These are phyloP conservation scores for Lachancea sp. DNA, from an alignment of 805 yeast species.

Conservation along the genomic window DNA sequence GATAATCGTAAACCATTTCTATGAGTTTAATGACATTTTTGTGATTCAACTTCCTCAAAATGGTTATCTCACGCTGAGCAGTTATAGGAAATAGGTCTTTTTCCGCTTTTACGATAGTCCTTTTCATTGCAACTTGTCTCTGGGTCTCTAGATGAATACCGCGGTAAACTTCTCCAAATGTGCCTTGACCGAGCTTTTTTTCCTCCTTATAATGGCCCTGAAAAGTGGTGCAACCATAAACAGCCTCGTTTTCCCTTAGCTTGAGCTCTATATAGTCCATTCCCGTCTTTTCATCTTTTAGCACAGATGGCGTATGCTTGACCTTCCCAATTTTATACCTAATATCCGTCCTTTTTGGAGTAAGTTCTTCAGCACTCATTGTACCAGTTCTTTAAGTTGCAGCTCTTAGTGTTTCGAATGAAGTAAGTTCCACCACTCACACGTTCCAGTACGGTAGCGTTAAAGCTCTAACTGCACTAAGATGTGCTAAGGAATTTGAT, in stretches of 20 bases:
- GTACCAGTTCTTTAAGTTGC: not conserved
- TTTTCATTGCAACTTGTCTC: constrained; percentile 80
- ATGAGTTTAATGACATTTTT: constrained; percentile 66
- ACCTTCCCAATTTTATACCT: constrained; percentile 34
- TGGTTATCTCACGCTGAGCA: constrained; percentile 85
- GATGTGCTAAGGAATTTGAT: not conserved
- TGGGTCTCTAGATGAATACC: constrained; percentile 48
- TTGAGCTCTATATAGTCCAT: constrained; percentile 25
- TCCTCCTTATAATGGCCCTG: constrained; percentile 29
- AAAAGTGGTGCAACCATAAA: constrained; percentile 32
- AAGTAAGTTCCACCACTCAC: no score
- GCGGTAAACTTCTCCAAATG: constrained; percentile 82
- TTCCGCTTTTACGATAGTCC: constrained; percentile 51
- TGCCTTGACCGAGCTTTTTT: constrained; percentile 72
- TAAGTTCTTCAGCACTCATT: constrained; percentile 6
- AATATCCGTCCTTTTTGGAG: constrained; percentile 13
- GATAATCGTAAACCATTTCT: constrained; percentile 65
- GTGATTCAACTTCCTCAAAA: constrained; percentile 64
- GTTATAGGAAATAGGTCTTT: constrained; percentile 79
- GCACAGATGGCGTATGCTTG: constrained; percentile 30
- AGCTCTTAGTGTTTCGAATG: not conserved
- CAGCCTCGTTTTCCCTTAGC: constrained; percentile 21
- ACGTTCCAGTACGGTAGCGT: no score
- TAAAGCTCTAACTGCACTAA: no score
- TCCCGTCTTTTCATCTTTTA: constrained; percentile 24